Evolutionary conservation across 305 asterid species (phyloP).

Genomic region (Fraxinus floribunda): DNA sequence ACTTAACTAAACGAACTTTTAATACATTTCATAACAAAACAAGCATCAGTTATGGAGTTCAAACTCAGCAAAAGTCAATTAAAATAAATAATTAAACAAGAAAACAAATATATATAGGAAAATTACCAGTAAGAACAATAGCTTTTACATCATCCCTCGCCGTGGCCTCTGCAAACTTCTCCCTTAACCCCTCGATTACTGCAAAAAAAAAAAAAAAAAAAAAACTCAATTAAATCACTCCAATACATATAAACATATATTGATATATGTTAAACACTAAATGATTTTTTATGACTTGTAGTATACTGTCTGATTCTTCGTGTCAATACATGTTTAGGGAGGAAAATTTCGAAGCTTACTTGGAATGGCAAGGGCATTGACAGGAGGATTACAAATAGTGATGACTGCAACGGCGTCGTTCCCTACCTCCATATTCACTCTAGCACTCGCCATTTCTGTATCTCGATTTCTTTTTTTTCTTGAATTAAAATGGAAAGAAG

Average conservation of each 20-base stretch:
- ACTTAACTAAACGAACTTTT: not conserved
- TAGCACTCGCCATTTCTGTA: not conserved
- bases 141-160: no score
- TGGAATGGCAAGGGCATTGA: conserved; percentile 23
- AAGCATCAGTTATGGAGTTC: not conserved
- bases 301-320: not conserved
- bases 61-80: not conserved
- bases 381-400: conserved; percentile 25
- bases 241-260: not conserved
- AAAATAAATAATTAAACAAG: not conserved
- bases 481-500: not conserved
- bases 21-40: not conserved
- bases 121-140: no score
- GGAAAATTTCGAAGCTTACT: conserved; percentile 3
- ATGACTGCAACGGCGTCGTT: conserved; percentile 23
- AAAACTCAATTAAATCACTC: not conserved
- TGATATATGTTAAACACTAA: not conserved
- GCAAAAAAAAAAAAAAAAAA: no score
- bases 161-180: no score
- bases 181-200: no score
- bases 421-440: conserved; percentile 19
- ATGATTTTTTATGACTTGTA: not conserved
- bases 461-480: not conserved
- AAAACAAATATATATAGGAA: not conserved
- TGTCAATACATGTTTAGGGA: not conserved